A percentile compares a stretch with the other conserved stretches of the same genome.
Evolutionary conservation across 352 stramenopile species (phyloP).

Genomic region (Aphanomyces invadans): DNA sequence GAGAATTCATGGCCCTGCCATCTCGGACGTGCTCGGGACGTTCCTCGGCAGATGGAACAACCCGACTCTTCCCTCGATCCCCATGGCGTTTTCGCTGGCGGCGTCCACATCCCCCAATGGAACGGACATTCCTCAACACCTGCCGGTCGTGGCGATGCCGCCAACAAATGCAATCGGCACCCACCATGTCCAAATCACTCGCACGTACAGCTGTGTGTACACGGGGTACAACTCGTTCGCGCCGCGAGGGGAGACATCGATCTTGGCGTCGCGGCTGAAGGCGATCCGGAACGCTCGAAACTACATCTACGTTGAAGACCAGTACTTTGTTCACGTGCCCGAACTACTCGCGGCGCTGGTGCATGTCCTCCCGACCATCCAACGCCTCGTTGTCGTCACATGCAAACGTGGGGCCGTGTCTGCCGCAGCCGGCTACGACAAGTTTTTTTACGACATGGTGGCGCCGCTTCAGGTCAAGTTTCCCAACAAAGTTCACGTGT

Average conservation of each 20-base stretch:
- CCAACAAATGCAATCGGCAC: not conserved
- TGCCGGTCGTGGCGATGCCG: not conserved
- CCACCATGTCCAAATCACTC: constrained; percentile 2
- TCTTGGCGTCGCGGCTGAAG: constrained; percentile 47
- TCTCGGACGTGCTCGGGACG: constrained; percentile 49
- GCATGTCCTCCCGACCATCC: constrained; percentile 35
- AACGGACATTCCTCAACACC: not conserved
- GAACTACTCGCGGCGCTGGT: constrained; percentile 43
- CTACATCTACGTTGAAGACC: constrained; percentile 60
- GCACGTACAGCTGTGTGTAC: constrained; percentile 45
- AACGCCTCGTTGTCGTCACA: constrained; percentile 48
- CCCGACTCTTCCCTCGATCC: constrained; percentile 22
- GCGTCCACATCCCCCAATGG: not conserved
- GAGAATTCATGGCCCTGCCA: constrained; percentile 38
- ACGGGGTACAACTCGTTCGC: constrained; percentile 42
- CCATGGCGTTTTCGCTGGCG: not conserved
- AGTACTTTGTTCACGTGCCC: constrained; percentile 65
- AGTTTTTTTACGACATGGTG: constrained; percentile 59
- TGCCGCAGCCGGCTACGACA: constrained; percentile 44
- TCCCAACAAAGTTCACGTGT: constrained; percentile 50
- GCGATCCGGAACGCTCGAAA: constrained; percentile 49
- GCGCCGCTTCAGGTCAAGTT: constrained; percentile 41
- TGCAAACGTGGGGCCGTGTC: constrained; percentile 31
- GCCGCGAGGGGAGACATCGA: constrained; percentile 43
- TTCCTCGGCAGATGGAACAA: constrained; percentile 61